Base-by-base conservation (phyloP, 1,284 basidiomycete species). In the Trametes sp. region DNA sequence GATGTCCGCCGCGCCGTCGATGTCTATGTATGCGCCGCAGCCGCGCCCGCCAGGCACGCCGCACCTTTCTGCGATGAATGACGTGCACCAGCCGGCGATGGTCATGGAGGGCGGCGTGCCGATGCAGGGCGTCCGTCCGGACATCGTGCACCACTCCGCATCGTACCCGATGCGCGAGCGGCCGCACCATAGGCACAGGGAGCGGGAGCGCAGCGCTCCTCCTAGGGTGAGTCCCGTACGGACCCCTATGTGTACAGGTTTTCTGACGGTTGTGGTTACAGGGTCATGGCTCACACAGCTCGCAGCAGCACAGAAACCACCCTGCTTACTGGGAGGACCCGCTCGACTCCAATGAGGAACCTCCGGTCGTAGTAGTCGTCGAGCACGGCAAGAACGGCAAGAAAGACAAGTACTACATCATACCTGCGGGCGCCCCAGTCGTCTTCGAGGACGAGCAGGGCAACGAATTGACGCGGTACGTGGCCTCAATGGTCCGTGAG, bases 401-500 rank as follows among this genome's bases (percentile, higher is more conserved):
- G 63, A 72, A 75, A 56, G 71, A 75, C 42, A 84, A 83, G 64
- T 85, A 85, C 72, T 91, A 89, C 69, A 83, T 89, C 67, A 81
- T 89, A 51, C 88, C 89, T 33, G 81, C 80, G 16, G 89, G 88
- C 26, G 79, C 87, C 66, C 83, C 86, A 60, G 86, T 90, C 16
- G 82, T 92, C 50, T 89, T 92, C 69, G 81, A 86, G 72, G 89
- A 92, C 69, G 84, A 86, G 66, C 73, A 81, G 44, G 90, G 90
- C 26, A 84, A 84, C 59, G 87, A 89, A 66, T 82, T 91, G 28
- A 84, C 84, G 9, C 84, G 89, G 90, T 87, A 75, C 59, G 70
- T 63, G 29, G 14, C 7, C 42, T 11, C 41, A 51, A 36, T 42
- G n/a, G 21, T 41, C 54, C 53, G n/a, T 13, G 10, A 29, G 53